Evolutionary conservation across 1,284 basidiomycete species (phyloP), one percentile per base, ranked within the genome.

Genomic region (Abortiporus biennis): DNA sequence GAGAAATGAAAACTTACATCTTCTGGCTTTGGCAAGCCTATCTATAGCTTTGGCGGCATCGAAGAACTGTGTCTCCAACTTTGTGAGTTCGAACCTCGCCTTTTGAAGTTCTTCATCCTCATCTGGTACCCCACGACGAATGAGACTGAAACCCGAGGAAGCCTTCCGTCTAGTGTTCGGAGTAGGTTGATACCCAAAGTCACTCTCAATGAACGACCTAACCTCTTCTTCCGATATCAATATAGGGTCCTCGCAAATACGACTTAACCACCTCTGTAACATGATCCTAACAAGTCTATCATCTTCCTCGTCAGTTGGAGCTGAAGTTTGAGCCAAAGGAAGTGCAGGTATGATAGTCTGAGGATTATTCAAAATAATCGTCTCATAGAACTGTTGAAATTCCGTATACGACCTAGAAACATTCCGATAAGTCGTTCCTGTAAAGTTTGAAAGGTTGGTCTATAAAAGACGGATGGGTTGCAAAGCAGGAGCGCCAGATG

Each of bases 251-350:
- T 92, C 88, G 62, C 87, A 92, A 29, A 97, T 78, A 39, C 93
- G 71, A 5, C 86, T 82, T 45, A 95, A 76, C 92, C 93, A 97
- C 46, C 89, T 73, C 64, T 96, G 94, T 19, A 96, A 71, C 74
- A 92, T 90, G 48, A 93, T 86, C 57, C 85, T 85, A 30, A 97
- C 90, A 1, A 97, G 73, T 24, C 94, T 75, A 61, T 97, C 93
- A 62, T 97, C 91, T 64, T 97, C 94, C 65, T 96, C 93, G 58
- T 96, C 92, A 12, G 90, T 93, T 17, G 90, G 85, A 1, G 93
- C 93, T 2, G 92, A 94, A 0, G 92, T 96, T 51, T 94, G 89
- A 1, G 92, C 79, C 16, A 95, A 72, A 1, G 93, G 92, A 9
- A 96, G 72, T 3, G 93, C 93, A 11, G 93, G 89, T 11, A 95